phyloP scores from a whole-genome alignment of 2,329 filamentous ascomycete species.

The Dactylellina sp. region DNA sequence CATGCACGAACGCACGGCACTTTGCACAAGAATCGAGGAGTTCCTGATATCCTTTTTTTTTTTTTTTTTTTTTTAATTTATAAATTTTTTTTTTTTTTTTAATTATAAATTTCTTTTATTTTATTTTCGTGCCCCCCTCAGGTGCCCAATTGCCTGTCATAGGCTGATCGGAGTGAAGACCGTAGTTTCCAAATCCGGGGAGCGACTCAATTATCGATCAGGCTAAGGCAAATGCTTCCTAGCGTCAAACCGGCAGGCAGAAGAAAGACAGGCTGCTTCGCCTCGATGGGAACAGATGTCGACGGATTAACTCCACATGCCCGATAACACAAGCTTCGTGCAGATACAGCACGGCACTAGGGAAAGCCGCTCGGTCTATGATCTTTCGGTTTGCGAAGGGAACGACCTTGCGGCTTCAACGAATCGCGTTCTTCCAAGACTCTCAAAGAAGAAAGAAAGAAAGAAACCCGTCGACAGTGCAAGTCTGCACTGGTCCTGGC shows the following conservation, averaged over 20 bases:
- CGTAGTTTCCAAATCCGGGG: constrained; percentile 54
- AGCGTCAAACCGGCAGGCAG: constrained; percentile 30
- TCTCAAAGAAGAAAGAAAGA: constrained; percentile 8
- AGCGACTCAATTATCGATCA: constrained; percentile 41
- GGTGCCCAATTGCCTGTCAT: constrained; percentile 33
- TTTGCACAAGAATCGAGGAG: constrained; percentile 35
- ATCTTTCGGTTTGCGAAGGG: constrained; percentile 39
- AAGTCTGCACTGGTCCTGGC: constrained; percentile 3
- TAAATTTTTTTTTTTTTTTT: too few relatives aligned
- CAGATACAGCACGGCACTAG: constrained; percentile 46
- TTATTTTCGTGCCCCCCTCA: constrained; percentile 12
- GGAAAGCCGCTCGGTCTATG: constrained; percentile 23
- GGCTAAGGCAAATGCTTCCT: constrained; percentile 24
- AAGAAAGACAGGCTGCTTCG: constrained; percentile 38
- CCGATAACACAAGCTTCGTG: constrained; percentile 41
- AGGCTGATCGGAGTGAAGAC: constrained; percentile 36
- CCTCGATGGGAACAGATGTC: constrained; percentile 34
- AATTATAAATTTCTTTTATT: neutral
- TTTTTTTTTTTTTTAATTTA: neutral
- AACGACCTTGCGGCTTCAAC: constrained; percentile 12
- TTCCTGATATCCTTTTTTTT: constrained; percentile 49
- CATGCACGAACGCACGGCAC: constrained; percentile 44
- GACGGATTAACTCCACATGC: constrained; percentile 54
- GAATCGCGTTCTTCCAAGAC: constrained; percentile 28
- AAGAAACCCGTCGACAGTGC: constrained; percentile 3